A percentile compares a stretch with the other conserved stretches of the same genome.
These are phyloP conservation scores for Tolypocladium cylindrosporum DNA, from an alignment of 2,329 filamentous ascomycete genomes.

Conservation along the genomic window DNA sequence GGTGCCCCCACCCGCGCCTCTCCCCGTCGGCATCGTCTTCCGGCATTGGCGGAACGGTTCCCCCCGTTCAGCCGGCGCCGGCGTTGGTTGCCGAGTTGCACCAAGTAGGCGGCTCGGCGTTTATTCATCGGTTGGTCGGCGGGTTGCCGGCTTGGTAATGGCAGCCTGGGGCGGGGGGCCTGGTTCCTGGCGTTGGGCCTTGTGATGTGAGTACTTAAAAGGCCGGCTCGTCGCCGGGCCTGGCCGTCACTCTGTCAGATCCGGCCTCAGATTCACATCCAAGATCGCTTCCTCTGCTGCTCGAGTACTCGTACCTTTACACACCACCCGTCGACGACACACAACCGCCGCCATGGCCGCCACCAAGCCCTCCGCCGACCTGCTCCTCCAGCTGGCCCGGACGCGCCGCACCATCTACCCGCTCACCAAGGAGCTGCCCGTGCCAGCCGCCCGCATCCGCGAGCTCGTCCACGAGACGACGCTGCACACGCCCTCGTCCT, in stretches of 20 bases:
- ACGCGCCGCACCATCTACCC: constrained; percentile 60
- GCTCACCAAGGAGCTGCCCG: constrained; percentile 52
- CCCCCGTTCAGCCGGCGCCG: too few species aligned
- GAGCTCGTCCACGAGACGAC: constrained; percentile 57
- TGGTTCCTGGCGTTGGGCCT: neutral
- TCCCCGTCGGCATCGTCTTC: too few species aligned
- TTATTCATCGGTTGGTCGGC: neutral
- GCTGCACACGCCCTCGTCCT: constrained; percentile 64
- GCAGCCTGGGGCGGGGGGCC: too few species aligned
- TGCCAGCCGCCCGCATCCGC: constrained; percentile 43
- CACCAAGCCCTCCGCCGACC: constrained; percentile 30
- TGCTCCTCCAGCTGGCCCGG: constrained; percentile 56
- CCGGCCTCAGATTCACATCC: neutral
- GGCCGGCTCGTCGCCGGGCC: neutral
- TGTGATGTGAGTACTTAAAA: neutral
- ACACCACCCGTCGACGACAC: too few species aligned
- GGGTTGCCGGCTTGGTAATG: neutral
- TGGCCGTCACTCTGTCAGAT: too few species aligned
- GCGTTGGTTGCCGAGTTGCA: too few species aligned
- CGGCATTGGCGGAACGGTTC: too few species aligned
- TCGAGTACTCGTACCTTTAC: too few species aligned
- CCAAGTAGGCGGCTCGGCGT: neutral
- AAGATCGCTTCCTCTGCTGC: neutral
- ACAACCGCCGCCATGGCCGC: constrained; percentile 27
- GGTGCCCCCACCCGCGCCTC: neutral